Conservation (phyloP, 352 stramenopile species). For the Phytophthora fragariaefolia region DNA sequence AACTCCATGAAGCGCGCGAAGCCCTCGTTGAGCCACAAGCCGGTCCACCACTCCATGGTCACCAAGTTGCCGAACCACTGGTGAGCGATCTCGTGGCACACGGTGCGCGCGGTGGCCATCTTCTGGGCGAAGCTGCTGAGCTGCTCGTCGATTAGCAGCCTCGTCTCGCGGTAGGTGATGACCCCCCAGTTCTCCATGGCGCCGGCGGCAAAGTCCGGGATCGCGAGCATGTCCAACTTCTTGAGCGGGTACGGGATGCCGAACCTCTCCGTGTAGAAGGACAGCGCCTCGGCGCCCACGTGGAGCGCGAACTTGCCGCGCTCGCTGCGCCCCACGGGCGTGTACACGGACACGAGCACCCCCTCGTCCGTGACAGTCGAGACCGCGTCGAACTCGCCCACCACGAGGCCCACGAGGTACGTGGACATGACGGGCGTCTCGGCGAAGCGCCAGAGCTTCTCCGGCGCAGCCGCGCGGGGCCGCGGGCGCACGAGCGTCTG, state of each 20-base stretch:
- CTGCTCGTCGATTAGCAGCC: slow-evolving; percentile 87
- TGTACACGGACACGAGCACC: slow-evolving; percentile 96
- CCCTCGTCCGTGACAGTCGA: slow-evolving; percentile 90
- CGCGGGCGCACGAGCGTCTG: slow-evolving; percentile 70
- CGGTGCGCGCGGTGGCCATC: slow-evolving; percentile 91
- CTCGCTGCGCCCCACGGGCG: slow-evolving; percentile 92
- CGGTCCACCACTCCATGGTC: slow-evolving; percentile 98
- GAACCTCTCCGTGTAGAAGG: slow-evolving; percentile 80
- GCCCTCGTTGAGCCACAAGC: slow-evolving; percentile 98
- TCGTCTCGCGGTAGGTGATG: slow-evolving; percentile 97
- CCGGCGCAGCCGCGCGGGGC: slow-evolving; percentile 42
- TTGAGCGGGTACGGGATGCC: slow-evolving; percentile 95
- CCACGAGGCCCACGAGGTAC: slow-evolving; percentile 94
- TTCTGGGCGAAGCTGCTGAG: slow-evolving; percentile 74
- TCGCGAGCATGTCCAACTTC: slow-evolving; percentile 98
- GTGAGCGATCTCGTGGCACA: slow-evolving; percentile 98
- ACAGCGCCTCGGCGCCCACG: slow-evolving; percentile 64
- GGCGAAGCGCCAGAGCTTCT: slow-evolving; percentile 87
- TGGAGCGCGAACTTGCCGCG: slow-evolving; percentile 93
- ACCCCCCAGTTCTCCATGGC: slow-evolving; percentile 97
- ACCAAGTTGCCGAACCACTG: slow-evolving; percentile 98
- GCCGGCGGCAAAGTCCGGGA: slow-evolving; percentile 96
- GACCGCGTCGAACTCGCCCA: slow-evolving; percentile 97
- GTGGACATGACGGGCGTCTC: slow-evolving; percentile 97
- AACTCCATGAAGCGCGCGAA: slow-evolving; percentile 98